Evolutionary conservation across 257 asterid species (phyloP).

Genomic region (Salvia splendens): DNA sequence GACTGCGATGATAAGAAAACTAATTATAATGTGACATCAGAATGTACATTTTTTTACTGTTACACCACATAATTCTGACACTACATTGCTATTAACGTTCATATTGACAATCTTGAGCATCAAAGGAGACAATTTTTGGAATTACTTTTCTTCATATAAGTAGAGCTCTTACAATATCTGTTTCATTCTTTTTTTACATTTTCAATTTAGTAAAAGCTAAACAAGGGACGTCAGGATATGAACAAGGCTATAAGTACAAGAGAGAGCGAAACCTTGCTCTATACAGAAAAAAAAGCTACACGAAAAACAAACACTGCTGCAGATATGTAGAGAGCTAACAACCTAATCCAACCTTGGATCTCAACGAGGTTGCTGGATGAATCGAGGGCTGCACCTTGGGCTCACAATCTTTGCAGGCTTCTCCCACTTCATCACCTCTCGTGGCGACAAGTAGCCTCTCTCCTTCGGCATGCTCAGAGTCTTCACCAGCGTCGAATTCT

Average conservation of each 20-base stretch:
- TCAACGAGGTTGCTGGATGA: slow-evolving; percentile 97
- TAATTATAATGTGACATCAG: no score
- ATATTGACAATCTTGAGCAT: no score
- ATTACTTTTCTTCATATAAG: slow-evolving; percentile 8
- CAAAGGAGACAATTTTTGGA: not conserved
- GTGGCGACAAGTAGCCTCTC: slow-evolving; percentile 40
- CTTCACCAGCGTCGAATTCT: slow-evolving; percentile 54
- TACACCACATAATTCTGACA: no score
- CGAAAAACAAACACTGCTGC: slow-evolving; percentile 24
- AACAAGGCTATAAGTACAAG: slow-evolving; percentile 60
- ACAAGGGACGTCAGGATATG: slow-evolving; percentile 51
- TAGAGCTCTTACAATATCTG: slow-evolving; percentile 24
- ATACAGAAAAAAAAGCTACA: slow-evolving; percentile 51
- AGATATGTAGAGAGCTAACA: slow-evolving; percentile 26
- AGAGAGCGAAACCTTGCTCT: slow-evolving; percentile 62
- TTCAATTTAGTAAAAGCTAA: slow-evolving; percentile 34
- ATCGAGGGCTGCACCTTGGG: slow-evolving; percentile 75
- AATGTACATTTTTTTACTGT: no score
- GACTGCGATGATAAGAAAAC: no score
- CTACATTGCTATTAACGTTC: no score
- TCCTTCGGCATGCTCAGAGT: slow-evolving; percentile 45
- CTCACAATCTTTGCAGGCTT: slow-evolving; percentile 74
- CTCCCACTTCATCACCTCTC: slow-evolving; percentile 56
- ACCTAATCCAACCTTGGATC: slow-evolving; percentile 25
- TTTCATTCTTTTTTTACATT: slow-evolving; percentile 23